Percentiles rank a stretch among this genome's conserved stretches.
Conservation (phyloP, 257 asterid genomes). For the Rhazya stricta region DNA sequence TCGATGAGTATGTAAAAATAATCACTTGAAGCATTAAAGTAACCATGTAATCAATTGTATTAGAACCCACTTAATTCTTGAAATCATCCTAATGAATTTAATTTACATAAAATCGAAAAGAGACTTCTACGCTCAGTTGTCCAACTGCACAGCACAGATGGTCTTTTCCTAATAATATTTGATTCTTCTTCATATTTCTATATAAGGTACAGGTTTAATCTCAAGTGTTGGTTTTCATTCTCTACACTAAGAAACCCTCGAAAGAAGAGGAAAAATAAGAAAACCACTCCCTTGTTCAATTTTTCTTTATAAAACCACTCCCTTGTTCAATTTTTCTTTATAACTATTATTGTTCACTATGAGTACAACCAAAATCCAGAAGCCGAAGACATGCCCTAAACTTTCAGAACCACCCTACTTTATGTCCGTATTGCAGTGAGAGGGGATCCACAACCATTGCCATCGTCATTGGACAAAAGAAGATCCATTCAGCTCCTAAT, state of each 20-base stretch:
- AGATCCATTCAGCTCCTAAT: conserved; percentile 16
- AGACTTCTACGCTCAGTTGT: too few relatives aligned
- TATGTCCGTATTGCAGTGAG: not conserved
- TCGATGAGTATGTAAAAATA: too few relatives aligned
- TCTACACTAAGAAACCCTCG: conserved; percentile 7
- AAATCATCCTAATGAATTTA: too few relatives aligned
- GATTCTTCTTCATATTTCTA: not conserved
- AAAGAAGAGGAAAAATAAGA: not conserved
- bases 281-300: not conserved
- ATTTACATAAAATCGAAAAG: too few relatives aligned
- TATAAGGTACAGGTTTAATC: not conserved
- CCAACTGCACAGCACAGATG: too few relatives aligned
- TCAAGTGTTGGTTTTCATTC: not conserved
- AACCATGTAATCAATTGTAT: too few relatives aligned
- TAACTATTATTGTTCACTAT: not conserved
- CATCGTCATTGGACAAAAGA: conserved; percentile 10
- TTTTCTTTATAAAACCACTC: not conserved
- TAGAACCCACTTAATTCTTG: too few relatives aligned
- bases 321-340: not conserved
- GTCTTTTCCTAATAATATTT: not conserved
- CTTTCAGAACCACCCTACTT: conserved; percentile 4
- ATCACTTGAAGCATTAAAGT: too few relatives aligned
- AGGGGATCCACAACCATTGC: conserved; percentile 4
- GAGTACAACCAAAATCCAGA: not conserved
- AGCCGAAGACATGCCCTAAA: not conserved